Evolutionary conservation across 192 early-diverging fungal genomes (phyloP).

Genomic region (Tieghemiomyces parasiticus): DNA sequence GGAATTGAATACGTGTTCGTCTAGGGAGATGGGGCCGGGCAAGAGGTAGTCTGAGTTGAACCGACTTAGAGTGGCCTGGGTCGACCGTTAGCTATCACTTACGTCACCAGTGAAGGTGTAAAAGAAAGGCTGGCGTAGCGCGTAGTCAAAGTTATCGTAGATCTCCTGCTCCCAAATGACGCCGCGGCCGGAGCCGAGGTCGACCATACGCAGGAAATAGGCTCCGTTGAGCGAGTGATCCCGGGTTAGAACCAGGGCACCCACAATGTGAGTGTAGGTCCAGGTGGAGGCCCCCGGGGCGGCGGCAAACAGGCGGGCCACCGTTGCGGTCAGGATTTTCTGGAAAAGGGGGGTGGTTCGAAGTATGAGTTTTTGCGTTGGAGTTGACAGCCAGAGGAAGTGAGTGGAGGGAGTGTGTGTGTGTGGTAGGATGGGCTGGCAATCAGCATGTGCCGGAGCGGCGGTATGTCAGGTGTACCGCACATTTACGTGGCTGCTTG

Average conservation of each 20-base stretch:
- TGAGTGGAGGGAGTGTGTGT: constrained; percentile 13
- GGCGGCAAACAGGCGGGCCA: constrained; percentile 59
- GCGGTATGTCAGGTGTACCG: no score
- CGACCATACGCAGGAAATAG: constrained; percentile 54
- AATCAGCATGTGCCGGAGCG: no score
- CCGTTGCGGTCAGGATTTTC: constrained; percentile 66
- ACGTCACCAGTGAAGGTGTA: constrained; percentile 44
- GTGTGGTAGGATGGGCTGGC: not conserved
- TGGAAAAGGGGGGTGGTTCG: constrained; percentile 22
- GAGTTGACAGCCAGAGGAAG: not conserved
- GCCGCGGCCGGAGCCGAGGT: constrained; percentile 37
- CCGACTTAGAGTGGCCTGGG: no score
- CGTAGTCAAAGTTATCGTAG: constrained; percentile 53
- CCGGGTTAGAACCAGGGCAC: constrained; percentile 49
- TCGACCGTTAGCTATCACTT: no score
- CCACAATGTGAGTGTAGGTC: constrained; percentile 53
- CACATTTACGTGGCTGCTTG: no score
- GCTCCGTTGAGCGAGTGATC: constrained; percentile 41
- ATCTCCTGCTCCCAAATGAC: constrained; percentile 73
- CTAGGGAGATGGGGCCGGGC: no score
- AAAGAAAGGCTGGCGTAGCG: constrained; percentile 44
- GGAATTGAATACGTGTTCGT: no score
- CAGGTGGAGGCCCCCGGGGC: constrained; percentile 45
- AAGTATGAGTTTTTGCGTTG: not conserved
- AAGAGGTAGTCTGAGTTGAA: no score